These are phyloP conservation scores for slime mould (Dictyostelium discoideum) DNA, from an alignment of 78 protist species.

Conservation along the genomic window dicty_2.7 NC_007088.5:5546501-5547000, in stretches of 20 bases:
- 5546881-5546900: background rate
- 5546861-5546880: background rate
- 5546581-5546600: background rate
- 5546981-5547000: background rate
- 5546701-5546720: no score
- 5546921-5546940: background rate
- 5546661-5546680: no score
- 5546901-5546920: background rate
- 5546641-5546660: no score
- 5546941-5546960: background rate
- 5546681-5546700: no score
- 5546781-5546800: background rate
- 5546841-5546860: background rate
- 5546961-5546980: background rate
- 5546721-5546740: background rate
- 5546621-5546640: no score
- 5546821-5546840: background rate
- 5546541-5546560: background rate
- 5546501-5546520: background rate
- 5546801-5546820: background rate
- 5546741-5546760: background rate
- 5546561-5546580: background rate
- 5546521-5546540: background rate
- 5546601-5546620: background rate
- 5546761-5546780: background rate